phyloP scores from a whole-genome alignment of 345 rosid species.

The Eucalyptus sideroxylon region DNA sequence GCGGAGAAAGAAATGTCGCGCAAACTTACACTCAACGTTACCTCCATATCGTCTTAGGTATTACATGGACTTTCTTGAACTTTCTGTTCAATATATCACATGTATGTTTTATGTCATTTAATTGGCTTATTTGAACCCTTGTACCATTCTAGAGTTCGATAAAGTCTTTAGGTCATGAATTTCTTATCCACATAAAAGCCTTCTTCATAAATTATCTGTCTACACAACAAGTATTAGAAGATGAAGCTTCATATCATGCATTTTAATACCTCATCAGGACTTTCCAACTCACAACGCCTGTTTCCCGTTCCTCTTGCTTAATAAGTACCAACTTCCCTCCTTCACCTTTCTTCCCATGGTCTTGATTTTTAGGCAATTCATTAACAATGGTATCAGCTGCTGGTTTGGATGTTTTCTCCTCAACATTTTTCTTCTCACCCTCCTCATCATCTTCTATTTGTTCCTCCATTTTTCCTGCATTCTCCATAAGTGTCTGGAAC shows the following conservation, averaged over 20 bases:
- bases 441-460: slow-evolving; percentile 15
- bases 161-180: not conserved
- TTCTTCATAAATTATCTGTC: not conserved
- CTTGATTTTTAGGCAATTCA: slow-evolving; percentile 3
- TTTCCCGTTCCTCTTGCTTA: slow-evolving; percentile 95
- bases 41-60: not conserved
- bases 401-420: slow-evolving; percentile 18
- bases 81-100: not conserved
- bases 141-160: not conserved
- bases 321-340: slow-evolving; percentile 63
- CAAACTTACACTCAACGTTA: not conserved
- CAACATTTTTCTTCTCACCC: slow-evolving; percentile 6
- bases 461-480: slow-evolving; percentile 92
- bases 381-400: slow-evolving; percentile 13
- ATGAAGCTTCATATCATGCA: not conserved
- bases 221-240: not conserved
- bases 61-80: not conserved
- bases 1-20: not conserved
- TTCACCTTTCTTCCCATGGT: slow-evolving; percentile 24
- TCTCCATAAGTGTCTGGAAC: slow-evolving; percentile 86
- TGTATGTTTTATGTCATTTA: not conserved
- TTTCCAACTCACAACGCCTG: slow-evolving; percentile 75
- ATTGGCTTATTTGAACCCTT: not conserved
- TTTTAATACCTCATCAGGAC: slow-evolving; percentile 64
- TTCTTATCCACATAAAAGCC: not conserved